phyloP scores from a whole-genome alignment of 1,284 basidiomycete species.

The Rhodotorula mucilaginosa region DNA sequence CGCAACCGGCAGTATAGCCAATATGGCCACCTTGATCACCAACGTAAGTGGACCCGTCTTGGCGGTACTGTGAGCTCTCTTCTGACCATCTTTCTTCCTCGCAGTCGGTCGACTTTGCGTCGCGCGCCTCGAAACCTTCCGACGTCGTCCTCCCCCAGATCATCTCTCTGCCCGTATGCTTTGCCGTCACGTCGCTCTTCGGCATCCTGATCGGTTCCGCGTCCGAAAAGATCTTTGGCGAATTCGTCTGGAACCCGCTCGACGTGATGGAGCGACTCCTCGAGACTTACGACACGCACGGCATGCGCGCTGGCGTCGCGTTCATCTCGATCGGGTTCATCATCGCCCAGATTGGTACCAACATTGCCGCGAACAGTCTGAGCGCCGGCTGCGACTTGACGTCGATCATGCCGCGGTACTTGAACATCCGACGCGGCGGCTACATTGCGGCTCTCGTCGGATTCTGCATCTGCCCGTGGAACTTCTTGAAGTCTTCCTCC shows the following conservation, averaged over 20 bases:
- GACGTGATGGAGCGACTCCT: conserved; percentile 68
- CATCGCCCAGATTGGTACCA: conserved; percentile 55
- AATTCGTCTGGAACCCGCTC: conserved; percentile 75
- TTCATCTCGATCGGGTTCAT: conserved; percentile 71
- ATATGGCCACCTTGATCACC: conserved; percentile 68
- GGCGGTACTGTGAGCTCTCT: too few relatives aligned
- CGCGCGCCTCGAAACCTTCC: conserved; percentile 64
- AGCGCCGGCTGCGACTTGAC: conserved; percentile 82
- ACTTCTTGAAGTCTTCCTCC: conserved; percentile 69
- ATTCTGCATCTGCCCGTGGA: conserved; percentile 64
- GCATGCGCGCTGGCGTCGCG: conserved; percentile 50
- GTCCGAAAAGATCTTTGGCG: conserved; percentile 71
- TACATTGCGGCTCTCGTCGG: conserved; percentile 74
- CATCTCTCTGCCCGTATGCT: conserved; percentile 69
- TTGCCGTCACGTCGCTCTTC: conserved; percentile 74
- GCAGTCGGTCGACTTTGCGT: conserved; percentile 69
- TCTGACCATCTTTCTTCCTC: conserved; percentile 46
- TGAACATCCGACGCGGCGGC: conserved; percentile 80
- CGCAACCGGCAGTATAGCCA: conserved; percentile 74
- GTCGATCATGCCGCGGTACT: conserved; percentile 71
- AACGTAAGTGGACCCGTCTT: conserved; percentile 12
- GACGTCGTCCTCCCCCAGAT: conserved; percentile 71
- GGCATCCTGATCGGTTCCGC: conserved; percentile 80
- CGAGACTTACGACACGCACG: conserved; percentile 14
- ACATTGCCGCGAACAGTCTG: conserved; percentile 66